Conservation (phyloP, 2,329 filamentous ascomycete species). For the Claviceps monticola region DNA sequence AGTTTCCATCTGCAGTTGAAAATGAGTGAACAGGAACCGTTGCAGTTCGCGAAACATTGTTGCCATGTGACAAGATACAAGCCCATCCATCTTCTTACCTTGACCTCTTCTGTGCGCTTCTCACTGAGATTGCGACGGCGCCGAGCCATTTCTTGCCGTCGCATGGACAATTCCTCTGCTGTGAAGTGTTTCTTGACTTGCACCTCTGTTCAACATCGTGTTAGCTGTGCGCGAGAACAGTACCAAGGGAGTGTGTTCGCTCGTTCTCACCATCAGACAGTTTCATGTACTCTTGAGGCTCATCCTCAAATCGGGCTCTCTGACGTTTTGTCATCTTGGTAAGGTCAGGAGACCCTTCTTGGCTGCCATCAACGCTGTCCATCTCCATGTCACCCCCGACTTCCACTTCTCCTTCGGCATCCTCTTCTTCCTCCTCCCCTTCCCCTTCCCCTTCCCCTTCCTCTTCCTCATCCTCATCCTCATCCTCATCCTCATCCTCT, state of each 20-base stretch:
- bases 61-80: background rate
- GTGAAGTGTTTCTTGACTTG: slow-evolving; percentile 50
- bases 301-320: slow-evolving; percentile 44
- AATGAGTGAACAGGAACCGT: background rate
- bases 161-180: slow-evolving; percentile 48
- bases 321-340: slow-evolving; percentile 49
- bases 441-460: background rate
- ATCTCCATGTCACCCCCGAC: slow-evolving; percentile 23
- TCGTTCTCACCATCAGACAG: slow-evolving; percentile 39
- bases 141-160: slow-evolving; percentile 47
- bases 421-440: slow-evolving; percentile 5
- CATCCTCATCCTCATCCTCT: slow-evolving; percentile 32
- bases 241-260: background rate
- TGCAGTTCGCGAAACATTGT: background rate
- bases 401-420: slow-evolving; percentile 23
- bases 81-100: slow-evolving; percentile 25
- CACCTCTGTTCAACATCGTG: slow-evolving; percentile 33
- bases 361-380: slow-evolving; percentile 32
- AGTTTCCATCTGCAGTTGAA: slow-evolving; percentile 56
- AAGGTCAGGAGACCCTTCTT: slow-evolving; percentile 37
- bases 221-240: background rate
- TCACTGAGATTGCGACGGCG: slow-evolving; percentile 48
- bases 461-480: slow-evolving; percentile 28
- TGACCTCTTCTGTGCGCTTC: slow-evolving; percentile 51
- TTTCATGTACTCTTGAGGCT: slow-evolving; percentile 42